These are phyloP conservation scores for Linnemannia exigua DNA, from an alignment of 192 early-diverging fungal genomes.

Conservation along the genomic window DNA sequence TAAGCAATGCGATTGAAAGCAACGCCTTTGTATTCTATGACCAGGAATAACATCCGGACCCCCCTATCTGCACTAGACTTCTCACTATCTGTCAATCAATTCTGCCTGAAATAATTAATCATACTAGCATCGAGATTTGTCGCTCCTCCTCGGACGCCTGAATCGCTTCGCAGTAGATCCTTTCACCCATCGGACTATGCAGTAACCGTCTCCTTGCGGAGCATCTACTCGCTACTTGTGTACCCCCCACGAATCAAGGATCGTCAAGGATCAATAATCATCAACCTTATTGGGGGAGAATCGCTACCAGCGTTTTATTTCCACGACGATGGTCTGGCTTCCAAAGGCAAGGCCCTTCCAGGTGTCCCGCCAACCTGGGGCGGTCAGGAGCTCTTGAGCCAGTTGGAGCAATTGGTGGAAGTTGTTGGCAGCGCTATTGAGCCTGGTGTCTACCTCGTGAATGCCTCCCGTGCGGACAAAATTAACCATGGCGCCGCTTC, in stretches of 20 bases:
- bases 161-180: slow-evolving; percentile 14
- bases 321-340: slow-evolving; percentile 74
- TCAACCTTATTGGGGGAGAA: slow-evolving; percentile 74
- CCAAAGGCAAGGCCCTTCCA: slow-evolving; percentile 62
- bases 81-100: neutral
- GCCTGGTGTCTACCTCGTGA: slow-evolving; percentile 62
- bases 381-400: slow-evolving; percentile 76
- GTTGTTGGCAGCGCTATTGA: slow-evolving; percentile 61
- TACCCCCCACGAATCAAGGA: slow-evolving; percentile 77
- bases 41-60: neutral
- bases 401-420: slow-evolving; percentile 58
- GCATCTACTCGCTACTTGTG: slow-evolving; percentile 73
- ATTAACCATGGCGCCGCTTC: slow-evolving; percentile 46
- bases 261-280: slow-evolving; percentile 76
- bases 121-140: slow-evolving; percentile 44
- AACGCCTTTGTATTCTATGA: neutral
- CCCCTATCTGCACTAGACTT: neutral
- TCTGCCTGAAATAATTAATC: neutral
- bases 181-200: slow-evolving; percentile 66
- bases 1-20: slow-evolving; percentile 14
- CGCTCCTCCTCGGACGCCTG: slow-evolving; percentile 45
- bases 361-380: slow-evolving; percentile 64
- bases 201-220: slow-evolving; percentile 69
- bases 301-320: slow-evolving; percentile 79
- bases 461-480: slow-evolving; percentile 57